Evolutionary conservation across 257 asterid genomes (phyloP).

Genomic region (Ballota nigra): DNA sequence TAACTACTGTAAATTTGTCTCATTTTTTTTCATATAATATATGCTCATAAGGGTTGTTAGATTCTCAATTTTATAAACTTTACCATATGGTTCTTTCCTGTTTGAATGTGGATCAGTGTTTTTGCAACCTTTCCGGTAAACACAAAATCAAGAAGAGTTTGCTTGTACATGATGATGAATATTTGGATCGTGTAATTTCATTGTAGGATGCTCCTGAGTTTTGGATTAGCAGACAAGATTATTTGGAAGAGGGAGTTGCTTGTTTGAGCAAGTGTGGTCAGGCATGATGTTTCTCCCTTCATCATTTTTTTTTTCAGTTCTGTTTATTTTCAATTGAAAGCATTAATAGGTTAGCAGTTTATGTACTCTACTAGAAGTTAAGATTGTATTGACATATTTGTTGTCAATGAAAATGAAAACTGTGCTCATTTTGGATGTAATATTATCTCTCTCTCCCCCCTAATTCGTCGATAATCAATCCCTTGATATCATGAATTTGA

Average conservation of each 20-base stretch:
- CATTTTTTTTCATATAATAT: neutral
- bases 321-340: neutral
- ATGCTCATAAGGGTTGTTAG: neutral
- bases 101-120: neutral
- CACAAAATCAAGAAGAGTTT: neutral
- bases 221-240: slow-evolving; percentile 95
- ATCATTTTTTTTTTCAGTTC: neutral
- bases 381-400: slow-evolving; percentile 1
- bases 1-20: neutral
- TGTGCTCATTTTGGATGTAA: neutral
- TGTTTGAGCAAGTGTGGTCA: slow-evolving; percentile 96
- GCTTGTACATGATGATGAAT: neutral
- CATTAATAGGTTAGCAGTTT: neutral
- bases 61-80: neutral
- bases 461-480: neutral
- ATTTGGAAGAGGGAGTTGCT: slow-evolving; percentile 91
- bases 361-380: neutral
- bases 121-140: neutral
- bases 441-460: neutral
- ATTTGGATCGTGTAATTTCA: neutral
- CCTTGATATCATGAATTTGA: neutral
- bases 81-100: neutral
- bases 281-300: slow-evolving; percentile 38
- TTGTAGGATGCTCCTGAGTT: slow-evolving; percentile 98
- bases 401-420: neutral